These are phyloP conservation scores for Gossypium laxum DNA, from an alignment of 441 rosid species.

Conservation along the genomic window DNA sequence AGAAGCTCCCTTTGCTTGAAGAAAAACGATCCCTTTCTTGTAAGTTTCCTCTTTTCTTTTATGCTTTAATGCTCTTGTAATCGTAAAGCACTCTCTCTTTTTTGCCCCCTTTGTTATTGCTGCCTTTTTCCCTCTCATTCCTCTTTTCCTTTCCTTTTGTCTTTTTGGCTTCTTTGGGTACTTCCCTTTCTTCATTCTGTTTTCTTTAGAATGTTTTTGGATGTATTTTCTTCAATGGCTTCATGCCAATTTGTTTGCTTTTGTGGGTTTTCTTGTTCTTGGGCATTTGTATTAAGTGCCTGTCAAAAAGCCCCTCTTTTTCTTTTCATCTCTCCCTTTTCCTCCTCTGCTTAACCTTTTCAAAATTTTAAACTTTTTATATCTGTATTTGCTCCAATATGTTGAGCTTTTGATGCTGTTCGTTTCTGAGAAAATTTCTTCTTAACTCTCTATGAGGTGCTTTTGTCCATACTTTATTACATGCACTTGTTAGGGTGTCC, in stretches of 20 bases:
- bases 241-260: conserved; percentile 20
- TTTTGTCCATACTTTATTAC: not conserved
- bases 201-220: conserved; percentile 13
- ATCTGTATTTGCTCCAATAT: conserved; percentile 14
- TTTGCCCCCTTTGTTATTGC: conserved; percentile 6
- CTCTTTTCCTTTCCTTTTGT: not conserved
- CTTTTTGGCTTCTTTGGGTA: conserved; percentile 22
- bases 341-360: not conserved
- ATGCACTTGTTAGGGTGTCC: conserved; percentile 12
- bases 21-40: conserved; percentile 49
- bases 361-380: not conserved
- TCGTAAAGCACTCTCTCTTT: conserved; percentile 27
- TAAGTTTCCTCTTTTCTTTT: conserved; percentile 36
- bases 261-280: conserved; percentile 12
- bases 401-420: conserved; percentile 16
- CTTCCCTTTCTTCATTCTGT: conserved; percentile 5
- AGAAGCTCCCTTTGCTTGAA: conserved; percentile 45
- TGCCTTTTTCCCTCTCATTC: not conserved
- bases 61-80: not conserved
- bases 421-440: not conserved
- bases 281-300: conserved; percentile 8
- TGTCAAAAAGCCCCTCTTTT: conserved; percentile 7
- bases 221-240: conserved; percentile 22
- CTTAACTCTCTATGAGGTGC: not conserved
- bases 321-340: not conserved